These are phyloP conservation scores for Candida tunisiensis DNA, from an alignment of 1,139 yeast species.

Conservation along the genomic window DNA sequence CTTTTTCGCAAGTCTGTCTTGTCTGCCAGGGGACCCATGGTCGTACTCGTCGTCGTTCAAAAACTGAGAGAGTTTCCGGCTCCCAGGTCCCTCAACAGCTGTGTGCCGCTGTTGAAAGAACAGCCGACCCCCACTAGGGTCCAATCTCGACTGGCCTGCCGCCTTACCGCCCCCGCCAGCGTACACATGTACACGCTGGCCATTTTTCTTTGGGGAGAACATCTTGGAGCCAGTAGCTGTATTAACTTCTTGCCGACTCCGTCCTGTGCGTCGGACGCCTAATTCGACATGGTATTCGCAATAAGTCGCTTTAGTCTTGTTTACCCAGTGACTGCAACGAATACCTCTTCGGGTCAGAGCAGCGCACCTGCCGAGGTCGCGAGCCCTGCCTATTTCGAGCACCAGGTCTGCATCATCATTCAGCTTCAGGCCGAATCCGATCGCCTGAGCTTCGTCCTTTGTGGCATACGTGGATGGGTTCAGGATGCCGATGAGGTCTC, in stretches of 20 bases:
- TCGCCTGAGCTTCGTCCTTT: constrained; percentile 17
- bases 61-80: constrained; percentile 1
- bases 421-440: constrained; percentile 46
- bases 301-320: constrained; percentile 31
- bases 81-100: constrained; percentile 4
- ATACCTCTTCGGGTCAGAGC: constrained; percentile 29
- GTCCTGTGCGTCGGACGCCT: constrained; percentile 33
- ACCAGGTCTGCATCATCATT: constrained; percentile 34
- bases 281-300: constrained; percentile 63
- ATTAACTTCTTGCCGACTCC: constrained; percentile 59
- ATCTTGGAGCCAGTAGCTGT: constrained; percentile 12
- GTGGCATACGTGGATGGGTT: constrained; percentile 49
- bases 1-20: constrained; percentile 2
- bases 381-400: constrained; percentile 58
- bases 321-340: constrained; percentile 43
- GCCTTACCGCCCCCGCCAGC: constrained; percentile 21
- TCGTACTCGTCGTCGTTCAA: constrained; percentile 9
- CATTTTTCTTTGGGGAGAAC: constrained; percentile 13
- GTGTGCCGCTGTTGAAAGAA: background rate
- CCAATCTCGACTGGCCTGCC: constrained; percentile 22
- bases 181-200: constrained; percentile 17
- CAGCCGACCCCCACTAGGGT: constrained; percentile 11
- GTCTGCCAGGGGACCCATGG: constrained; percentile 4
- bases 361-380: constrained; percentile 55
- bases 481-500: constrained; percentile 56